Evolutionary conservation across 116 monocot species (phyloP), one percentile per base, ranked within the genome.

Genomic region (Posidonia oceanica): DNA sequence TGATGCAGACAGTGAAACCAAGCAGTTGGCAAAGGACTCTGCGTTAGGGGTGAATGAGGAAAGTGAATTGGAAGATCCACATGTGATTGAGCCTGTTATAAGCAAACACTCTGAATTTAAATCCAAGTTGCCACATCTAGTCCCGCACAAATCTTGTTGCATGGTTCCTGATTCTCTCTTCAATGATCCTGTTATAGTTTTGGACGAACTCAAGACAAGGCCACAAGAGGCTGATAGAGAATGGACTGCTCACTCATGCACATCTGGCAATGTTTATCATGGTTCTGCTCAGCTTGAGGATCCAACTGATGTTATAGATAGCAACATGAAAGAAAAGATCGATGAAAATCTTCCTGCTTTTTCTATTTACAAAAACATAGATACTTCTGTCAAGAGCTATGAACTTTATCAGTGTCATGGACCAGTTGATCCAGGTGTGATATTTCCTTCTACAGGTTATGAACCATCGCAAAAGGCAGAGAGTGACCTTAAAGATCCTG

Each of bases 301-400:
- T 15, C 2, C 16, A 15, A 58, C 14, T 42, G 41, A 6, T 40
- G 14, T n/a, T 65, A 41, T 13, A 14, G 39, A 17, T 13, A 40
- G 40, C n/a, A 65, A 5, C 36, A 17, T 40, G 41, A 16, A 17
- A 40, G 41, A 38, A 39, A 65, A 41, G 39, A 65, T 65, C 4
- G 65, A 65, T 41, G 65, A 65, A 65, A 65, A 65, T 41, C 36
- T 65, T 14, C 39, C 41, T 65, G 41, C 18, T 14, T 65, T 65
- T 11, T 65, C 65, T 14, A 41, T 41, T 40, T 65, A 65, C 41
- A 65, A 40, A 36, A 65, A 41, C 11, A 65, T 65, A 65, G 65
- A 65, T 36, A 18, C 39, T n/a, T 15, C 17, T 65, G 39, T 8
- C n/a, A 39, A 5, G 7, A 4, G 17, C 39, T 17, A 22, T 39